These are phyloP conservation scores for Xylariaceae sp. DNA, from an alignment of 2,329 filamentous ascomycete genomes.

Conservation along the genomic window DNA sequence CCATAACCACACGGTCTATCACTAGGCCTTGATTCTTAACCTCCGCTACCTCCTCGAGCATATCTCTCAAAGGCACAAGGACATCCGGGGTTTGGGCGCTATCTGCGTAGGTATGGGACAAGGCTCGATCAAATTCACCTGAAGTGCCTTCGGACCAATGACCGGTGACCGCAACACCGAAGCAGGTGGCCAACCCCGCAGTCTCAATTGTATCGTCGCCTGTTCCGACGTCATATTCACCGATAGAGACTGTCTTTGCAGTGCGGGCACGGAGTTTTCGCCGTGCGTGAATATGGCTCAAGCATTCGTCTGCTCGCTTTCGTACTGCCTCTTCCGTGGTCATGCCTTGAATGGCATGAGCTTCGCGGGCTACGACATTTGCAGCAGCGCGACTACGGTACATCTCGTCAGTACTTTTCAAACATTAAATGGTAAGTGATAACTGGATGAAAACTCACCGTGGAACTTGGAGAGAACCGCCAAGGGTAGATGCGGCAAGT, in stretches of 20 bases:
- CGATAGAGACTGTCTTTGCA: neutral
- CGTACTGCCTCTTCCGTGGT: neutral
- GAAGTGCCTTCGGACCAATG: neutral
- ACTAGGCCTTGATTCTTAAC: neutral
- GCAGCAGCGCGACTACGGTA: neutral
- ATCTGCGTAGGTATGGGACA: neutral
- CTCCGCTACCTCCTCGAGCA: constrained; percentile 7
- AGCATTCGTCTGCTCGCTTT: constrained; percentile 5
- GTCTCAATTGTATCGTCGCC: constrained; percentile 4
- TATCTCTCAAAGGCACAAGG: neutral
- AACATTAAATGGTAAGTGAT: neutral
- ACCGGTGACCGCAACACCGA: constrained; percentile 15
- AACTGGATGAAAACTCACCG: neutral
- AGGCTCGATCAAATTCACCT: neutral
- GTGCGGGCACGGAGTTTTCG: neutral
- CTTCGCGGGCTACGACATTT: neutral
- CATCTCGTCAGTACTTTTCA: neutral
- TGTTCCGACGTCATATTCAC: neutral
- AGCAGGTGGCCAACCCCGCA: constrained; percentile 9
- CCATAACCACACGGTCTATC: constrained; percentile 7
- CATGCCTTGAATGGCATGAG: neutral
- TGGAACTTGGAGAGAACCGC: constrained; percentile 3
- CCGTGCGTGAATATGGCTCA: neutral
- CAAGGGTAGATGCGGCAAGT: constrained; percentile 1
- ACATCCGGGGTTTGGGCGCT: neutral